Percentiles rank a stretch among this genome's conserved stretches.
Conservation (phyloP, 352 stramenopile species). For the Phytophthora sansomeana region DNA sequence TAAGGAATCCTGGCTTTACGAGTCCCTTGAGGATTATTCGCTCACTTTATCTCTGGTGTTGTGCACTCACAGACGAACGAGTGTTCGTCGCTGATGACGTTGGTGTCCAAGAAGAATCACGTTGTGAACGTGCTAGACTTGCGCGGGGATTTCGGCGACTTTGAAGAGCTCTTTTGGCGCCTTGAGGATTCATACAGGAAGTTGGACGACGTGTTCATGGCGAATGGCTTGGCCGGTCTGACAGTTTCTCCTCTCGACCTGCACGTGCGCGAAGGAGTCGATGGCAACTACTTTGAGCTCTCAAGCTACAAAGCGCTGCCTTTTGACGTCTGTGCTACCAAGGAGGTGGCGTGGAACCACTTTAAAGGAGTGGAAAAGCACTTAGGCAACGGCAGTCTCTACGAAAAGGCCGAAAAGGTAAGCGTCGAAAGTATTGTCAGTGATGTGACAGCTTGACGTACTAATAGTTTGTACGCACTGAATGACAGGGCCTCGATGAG, state of each 20-base stretch:
- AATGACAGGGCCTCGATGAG: slow-evolving; percentile 16
- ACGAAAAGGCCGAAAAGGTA: slow-evolving; percentile 31
- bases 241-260: slow-evolving; percentile 17
- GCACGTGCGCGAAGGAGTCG: slow-evolving; percentile 22
- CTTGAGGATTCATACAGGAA: slow-evolving; percentile 18
- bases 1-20: not conserved
- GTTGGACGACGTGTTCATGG: slow-evolving; percentile 26
- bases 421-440: not conserved
- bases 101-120: not conserved
- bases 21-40: not conserved
- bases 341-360: slow-evolving; percentile 25
- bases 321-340: slow-evolving; percentile 14
- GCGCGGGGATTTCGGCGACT: slow-evolving; percentile 17
- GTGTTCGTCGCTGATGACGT: slow-evolving; percentile 17
- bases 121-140: slow-evolving; percentile 13
- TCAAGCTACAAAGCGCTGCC: slow-evolving; percentile 32
- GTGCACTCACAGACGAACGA: slow-evolving; percentile 17
- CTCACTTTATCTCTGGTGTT: not conserved
- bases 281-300: slow-evolving; percentile 32
- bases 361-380: slow-evolving; percentile 38
- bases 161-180: slow-evolving; percentile 23
- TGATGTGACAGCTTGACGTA: not conserved
- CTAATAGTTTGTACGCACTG: not conserved
- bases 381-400: slow-evolving; percentile 25
- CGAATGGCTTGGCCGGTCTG: slow-evolving; percentile 28